phyloP scores from a whole-genome alignment of 495 filamentous ascomycete species.

The Cudoniella acicularis region DNA sequence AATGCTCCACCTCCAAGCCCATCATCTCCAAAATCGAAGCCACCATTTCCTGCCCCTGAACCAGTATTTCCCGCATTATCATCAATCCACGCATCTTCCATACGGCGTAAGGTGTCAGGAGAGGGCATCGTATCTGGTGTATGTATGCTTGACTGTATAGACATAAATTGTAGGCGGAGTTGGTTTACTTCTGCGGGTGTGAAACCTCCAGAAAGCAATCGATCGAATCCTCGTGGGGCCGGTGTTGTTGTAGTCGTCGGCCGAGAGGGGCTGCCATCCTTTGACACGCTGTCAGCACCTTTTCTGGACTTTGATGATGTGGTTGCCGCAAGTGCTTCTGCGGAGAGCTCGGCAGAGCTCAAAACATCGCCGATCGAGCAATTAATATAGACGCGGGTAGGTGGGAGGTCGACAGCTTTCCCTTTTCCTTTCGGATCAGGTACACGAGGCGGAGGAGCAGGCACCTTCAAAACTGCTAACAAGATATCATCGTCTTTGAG shows the following conservation, averaged over 20 bases:
- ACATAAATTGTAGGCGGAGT: constrained; percentile 80
- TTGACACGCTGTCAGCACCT: constrained; percentile 15
- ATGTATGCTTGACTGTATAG: constrained; percentile 68
- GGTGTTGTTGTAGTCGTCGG: constrained; percentile 39
- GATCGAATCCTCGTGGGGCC: constrained; percentile 83
- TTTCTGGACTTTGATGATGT: constrained; percentile 11
- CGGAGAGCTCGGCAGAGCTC: constrained; percentile 59
- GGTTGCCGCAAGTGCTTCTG: constrained; percentile 50
- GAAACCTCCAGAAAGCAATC: constrained; percentile 76
- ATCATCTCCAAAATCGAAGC: constrained; percentile 32
- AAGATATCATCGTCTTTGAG: constrained; percentile 69
- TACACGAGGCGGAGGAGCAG: constrained; percentile 44
- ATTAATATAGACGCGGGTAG: constrained; percentile 70
- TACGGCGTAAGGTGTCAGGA: constrained; percentile 46
- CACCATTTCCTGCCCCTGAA: constrained; percentile 14
- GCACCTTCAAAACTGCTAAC: constrained; percentile 58
- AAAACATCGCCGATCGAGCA: constrained; percentile 81
- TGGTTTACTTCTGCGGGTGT: constrained; percentile 73
- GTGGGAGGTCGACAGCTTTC: constrained; percentile 47
- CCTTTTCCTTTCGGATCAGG: constrained; percentile 46
- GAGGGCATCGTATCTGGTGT: constrained; percentile 84
- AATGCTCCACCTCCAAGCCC: constrained; percentile 39
- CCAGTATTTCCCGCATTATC: constrained; percentile 43
- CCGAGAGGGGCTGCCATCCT: constrained; percentile 1
- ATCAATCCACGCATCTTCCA: constrained; percentile 95